These are phyloP conservation scores for Botrytis aclada DNA, from an alignment of 2,329 filamentous ascomycete genomes.

Conservation along the genomic window DNA sequence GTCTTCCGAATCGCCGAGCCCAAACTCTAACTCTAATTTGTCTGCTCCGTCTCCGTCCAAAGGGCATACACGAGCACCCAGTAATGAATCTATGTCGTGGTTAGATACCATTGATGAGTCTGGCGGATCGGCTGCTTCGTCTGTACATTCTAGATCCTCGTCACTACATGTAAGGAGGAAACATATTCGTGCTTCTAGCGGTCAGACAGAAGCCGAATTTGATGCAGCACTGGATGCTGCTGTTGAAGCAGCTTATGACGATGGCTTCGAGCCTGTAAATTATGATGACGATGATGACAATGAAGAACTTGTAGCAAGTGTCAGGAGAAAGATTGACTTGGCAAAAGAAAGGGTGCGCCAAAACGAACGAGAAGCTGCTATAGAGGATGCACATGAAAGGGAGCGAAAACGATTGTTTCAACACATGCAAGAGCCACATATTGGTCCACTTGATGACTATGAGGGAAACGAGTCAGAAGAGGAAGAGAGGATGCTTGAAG, in stretches of 20 bases:
- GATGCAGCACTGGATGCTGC: slow-evolving; percentile 92
- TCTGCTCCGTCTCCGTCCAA: slow-evolving; percentile 35
- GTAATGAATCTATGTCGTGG: slow-evolving; percentile 85
- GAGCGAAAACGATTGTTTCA: slow-evolving; percentile 48
- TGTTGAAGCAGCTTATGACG: slow-evolving; percentile 93
- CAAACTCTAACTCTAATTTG: background rate
- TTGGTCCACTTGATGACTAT: slow-evolving; percentile 56
- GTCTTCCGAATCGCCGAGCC: slow-evolving; percentile 4
- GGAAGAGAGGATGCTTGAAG: slow-evolving; percentile 73
- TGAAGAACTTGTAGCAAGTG: slow-evolving; percentile 50
- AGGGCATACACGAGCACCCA: slow-evolving; percentile 57
- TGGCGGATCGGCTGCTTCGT: slow-evolving; percentile 73
- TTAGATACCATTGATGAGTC: slow-evolving; percentile 93
- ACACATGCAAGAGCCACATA: slow-evolving; percentile 26
- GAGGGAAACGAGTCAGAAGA: slow-evolving; percentile 66
- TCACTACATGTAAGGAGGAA: slow-evolving; percentile 66
- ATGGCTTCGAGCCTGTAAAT: slow-evolving; percentile 75
- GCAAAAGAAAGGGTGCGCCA: slow-evolving; percentile 74
- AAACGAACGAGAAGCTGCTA: slow-evolving; percentile 66
- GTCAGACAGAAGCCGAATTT: slow-evolving; percentile 82
- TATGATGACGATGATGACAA: slow-evolving; percentile 43
- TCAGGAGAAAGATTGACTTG: slow-evolving; percentile 65
- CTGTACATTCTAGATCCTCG: slow-evolving; percentile 75
- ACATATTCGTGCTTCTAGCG: slow-evolving; percentile 65
- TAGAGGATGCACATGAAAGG: slow-evolving; percentile 57